phyloP scores from a whole-genome alignment of 345 rosid genomes.

The Geranium rotundifolium region DNA sequence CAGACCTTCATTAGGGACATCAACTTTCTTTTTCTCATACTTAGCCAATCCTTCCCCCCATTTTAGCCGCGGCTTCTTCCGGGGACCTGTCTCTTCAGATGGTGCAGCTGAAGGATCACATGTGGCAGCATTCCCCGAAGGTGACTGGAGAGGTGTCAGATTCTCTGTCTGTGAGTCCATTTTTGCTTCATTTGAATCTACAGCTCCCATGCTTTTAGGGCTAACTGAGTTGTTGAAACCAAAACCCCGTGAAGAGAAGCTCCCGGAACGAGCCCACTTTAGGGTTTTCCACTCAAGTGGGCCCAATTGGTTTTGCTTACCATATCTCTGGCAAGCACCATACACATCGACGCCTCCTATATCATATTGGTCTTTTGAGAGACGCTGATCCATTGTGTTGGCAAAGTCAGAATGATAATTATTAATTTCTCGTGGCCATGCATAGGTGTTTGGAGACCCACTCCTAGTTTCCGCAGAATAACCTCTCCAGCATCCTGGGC shows the following conservation, averaged over 20 bases:
- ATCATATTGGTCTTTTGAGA: conserved; percentile 34
- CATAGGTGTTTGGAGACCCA: conserved; percentile 38
- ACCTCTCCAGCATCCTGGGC: conserved; percentile 42
- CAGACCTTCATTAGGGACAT: conserved; percentile 34
- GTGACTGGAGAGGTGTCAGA: conserved; percentile 32
- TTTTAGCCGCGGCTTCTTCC: conserved; percentile 76
- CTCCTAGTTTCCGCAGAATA: conserved; percentile 46
- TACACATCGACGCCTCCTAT: conserved; percentile 27
- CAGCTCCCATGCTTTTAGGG: conserved; percentile 58
- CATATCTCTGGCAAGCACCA: conserved; percentile 31
- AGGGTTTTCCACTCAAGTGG: conserved; percentile 49
- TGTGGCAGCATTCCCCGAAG: conserved; percentile 48
- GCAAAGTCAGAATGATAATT: conserved; percentile 30
- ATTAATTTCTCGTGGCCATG: conserved; percentile 38
- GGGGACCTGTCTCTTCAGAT: conserved; percentile 40
- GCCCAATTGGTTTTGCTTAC: conserved; percentile 37
- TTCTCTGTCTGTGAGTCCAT: conserved; percentile 29
- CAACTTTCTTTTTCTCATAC: conserved; percentile 80
- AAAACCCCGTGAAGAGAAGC: conserved; percentile 62
- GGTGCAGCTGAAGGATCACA: conserved; percentile 29
- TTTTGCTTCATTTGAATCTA: conserved; percentile 47
- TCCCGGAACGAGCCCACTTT: conserved; percentile 58
- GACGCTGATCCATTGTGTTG: conserved; percentile 27
- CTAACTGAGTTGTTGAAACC: conserved; percentile 70
- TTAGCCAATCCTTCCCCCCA: conserved; percentile 95